These are phyloP conservation scores for Leccinum pachyderme DNA, from an alignment of 1,284 basidiomycete species.

Conservation along the genomic window DNA sequence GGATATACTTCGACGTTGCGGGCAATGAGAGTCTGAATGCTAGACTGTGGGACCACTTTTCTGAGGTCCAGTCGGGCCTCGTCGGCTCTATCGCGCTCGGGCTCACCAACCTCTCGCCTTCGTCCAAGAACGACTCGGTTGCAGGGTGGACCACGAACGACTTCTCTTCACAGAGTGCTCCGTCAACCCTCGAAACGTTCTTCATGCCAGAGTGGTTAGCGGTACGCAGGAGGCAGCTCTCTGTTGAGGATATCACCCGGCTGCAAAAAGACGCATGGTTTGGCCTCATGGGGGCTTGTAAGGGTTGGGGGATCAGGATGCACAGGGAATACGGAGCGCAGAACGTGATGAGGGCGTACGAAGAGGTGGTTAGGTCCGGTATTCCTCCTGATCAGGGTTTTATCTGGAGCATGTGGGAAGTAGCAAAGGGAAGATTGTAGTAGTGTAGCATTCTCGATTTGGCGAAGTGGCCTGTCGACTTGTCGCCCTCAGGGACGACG, in stretches of 20 bases:
- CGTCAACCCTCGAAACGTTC: constrained; percentile 45
- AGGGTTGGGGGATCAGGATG: constrained; percentile 49
- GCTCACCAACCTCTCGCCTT: constrained; percentile 51
- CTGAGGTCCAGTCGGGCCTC: constrained; percentile 35
- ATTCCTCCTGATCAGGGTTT: constrained; percentile 53
- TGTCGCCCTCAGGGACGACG: constrained; percentile 2
- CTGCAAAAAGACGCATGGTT: constrained; percentile 56
- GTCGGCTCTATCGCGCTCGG: constrained; percentile 49
- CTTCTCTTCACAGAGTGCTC: constrained; percentile 20
- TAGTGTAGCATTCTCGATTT: constrained; percentile 15
- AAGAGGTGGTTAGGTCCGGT: constrained; percentile 41
- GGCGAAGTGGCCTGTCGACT: constrained; percentile 8
- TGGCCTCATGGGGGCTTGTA: constrained; percentile 52
- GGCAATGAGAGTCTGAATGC: constrained; percentile 51
- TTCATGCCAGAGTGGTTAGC: constrained; percentile 68
- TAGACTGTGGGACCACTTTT: constrained; percentile 41
- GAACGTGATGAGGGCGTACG: constrained; percentile 48
- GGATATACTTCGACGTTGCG: constrained; percentile 63
- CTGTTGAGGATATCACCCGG: constrained; percentile 43
- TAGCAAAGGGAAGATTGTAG: constrained; percentile 19
- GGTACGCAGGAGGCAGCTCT: constrained; percentile 46
- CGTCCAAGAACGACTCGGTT: constrained; percentile 29
- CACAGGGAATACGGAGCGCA: constrained; percentile 45
- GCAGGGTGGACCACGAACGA: constrained; percentile 41
- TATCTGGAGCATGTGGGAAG: constrained; percentile 64